These are phyloP conservation scores for Penicillium sp. DNA, from an alignment of 2,329 filamentous ascomycete species.

Conservation along the genomic window DNA sequence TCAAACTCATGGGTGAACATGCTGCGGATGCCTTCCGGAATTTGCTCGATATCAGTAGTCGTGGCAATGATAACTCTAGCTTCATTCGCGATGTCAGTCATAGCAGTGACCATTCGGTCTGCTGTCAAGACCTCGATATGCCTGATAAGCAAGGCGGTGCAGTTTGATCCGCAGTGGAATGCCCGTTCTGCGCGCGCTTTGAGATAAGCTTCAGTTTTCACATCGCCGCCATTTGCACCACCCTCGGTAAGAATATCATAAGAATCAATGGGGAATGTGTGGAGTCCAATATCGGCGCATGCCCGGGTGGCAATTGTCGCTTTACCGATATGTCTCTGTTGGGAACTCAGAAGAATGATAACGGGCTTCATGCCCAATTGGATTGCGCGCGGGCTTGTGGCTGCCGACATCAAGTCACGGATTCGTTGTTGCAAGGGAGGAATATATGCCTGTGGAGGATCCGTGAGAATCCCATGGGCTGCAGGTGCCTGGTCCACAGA, in stretches of 20 bases:
- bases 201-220: slow-evolving; percentile 89
- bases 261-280: slow-evolving; percentile 83
- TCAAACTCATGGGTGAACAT: slow-evolving; percentile 96
- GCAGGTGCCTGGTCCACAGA: slow-evolving; percentile 31
- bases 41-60: slow-evolving; percentile 91
- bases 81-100: slow-evolving; percentile 80
- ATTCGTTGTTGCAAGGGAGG: slow-evolving; percentile 68
- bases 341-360: slow-evolving; percentile 84
- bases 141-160: slow-evolving; percentile 78
- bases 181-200: slow-evolving; percentile 85
- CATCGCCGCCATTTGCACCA: slow-evolving; percentile 79
- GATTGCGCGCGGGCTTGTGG: slow-evolving; percentile 82
- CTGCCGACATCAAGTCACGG: slow-evolving; percentile 80
- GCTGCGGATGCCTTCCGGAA: slow-evolving; percentile 84
- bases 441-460: slow-evolving; percentile 48
- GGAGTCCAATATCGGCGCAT: slow-evolving; percentile 84
- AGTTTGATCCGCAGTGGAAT: slow-evolving; percentile 80
- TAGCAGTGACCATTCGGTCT: slow-evolving; percentile 80
- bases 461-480: slow-evolving; percentile 38
- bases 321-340: slow-evolving; percentile 91
- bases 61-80: slow-evolving; percentile 86
- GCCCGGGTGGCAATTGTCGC: slow-evolving; percentile 72
- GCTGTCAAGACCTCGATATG: slow-evolving; percentile 90
- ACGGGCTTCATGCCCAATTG: slow-evolving; percentile 84
- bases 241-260: slow-evolving; percentile 95